Conservation (phyloP, 139 green algal genomes). For the Micractinium conductrix region DNA sequence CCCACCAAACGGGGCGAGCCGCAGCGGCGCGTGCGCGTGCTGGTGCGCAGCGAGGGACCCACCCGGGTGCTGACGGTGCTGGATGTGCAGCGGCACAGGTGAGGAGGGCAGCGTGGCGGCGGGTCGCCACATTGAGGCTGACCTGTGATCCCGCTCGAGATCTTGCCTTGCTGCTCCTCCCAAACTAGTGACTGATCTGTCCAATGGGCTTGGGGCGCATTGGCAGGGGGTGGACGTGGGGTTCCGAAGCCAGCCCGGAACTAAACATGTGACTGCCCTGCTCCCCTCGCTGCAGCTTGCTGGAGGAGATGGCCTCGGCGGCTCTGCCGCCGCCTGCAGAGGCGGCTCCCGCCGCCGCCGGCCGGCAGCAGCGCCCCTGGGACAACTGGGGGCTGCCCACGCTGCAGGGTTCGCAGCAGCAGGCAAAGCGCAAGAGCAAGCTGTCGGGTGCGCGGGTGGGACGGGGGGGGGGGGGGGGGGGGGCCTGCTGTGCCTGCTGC, state of each 20-base stretch:
- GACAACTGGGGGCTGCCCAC: slow-evolving; percentile 11
- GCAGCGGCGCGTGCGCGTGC: slow-evolving; percentile 47
- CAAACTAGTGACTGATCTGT: too few species aligned
- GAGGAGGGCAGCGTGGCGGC: background rate
- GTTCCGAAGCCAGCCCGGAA: too few species aligned
- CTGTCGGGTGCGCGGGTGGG: slow-evolving; percentile 2
- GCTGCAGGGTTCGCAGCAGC: background rate
- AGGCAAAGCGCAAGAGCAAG: background rate
- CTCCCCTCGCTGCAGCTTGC: background rate
- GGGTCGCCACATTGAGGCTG: too few species aligned
- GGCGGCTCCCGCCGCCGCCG: too few species aligned
- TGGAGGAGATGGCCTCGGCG: background rate
- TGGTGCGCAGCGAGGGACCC: slow-evolving; percentile 70
- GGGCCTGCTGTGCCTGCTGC: too few species aligned
- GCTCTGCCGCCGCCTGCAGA: background rate
- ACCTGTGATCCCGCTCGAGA: too few species aligned
- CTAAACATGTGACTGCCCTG: too few species aligned
- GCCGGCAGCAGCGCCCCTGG: slow-evolving; percentile 13
- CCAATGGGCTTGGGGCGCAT: too few species aligned
- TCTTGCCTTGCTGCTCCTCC: too few species aligned
- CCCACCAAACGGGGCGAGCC: slow-evolving; percentile 11
- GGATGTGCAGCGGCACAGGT: slow-evolving; percentile 54
- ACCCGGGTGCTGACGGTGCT: slow-evolving; percentile 72
- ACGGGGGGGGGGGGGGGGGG: too few species aligned
- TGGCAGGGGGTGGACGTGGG: too few species aligned